Conservation (phyloP, 202 grass and related monocot species). For the Elaeis oleifera region DNA sequence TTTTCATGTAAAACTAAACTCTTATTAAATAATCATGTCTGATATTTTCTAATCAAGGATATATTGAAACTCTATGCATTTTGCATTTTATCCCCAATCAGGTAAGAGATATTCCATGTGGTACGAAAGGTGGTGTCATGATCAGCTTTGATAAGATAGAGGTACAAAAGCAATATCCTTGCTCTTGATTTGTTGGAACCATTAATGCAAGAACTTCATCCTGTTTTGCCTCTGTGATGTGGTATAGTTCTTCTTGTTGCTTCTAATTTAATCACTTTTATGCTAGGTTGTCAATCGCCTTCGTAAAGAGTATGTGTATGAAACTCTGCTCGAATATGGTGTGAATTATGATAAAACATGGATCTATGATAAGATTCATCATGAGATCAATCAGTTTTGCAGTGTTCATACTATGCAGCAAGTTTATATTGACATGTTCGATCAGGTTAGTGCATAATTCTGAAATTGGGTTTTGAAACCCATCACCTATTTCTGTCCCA, state of each 20-base stretch:
- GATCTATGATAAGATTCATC: constrained; percentile 99
- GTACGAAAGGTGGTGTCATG: constrained; percentile 99
- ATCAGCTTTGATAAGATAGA: constrained; percentile 99
- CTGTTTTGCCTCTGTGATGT: too few species aligned
- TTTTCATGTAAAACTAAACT: too few species aligned
- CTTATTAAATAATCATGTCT: too few species aligned
- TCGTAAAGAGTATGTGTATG: constrained; percentile 74
- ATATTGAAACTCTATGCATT: constrained; percentile 4
- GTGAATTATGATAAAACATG: constrained; percentile 95
- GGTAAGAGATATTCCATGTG: constrained; percentile 97
- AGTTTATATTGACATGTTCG: constrained; percentile 99
- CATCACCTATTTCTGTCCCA: constrained; percentile 1
- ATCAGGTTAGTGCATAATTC: constrained; percentile 54
- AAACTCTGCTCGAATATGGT: constrained; percentile 95
- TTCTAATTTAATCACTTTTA: constrained; percentile 7
- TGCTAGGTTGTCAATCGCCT: constrained; percentile 90
- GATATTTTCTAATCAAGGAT: constrained; percentile 2
- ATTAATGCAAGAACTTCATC: too few species aligned
- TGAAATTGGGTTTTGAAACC: neutral
- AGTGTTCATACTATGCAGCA: constrained; percentile 90
- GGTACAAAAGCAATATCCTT: constrained; percentile 32
- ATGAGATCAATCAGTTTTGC: constrained; percentile 99
- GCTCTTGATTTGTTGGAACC: constrained; percentile 1
- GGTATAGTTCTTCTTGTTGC: neutral
- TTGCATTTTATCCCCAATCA: constrained; percentile 25